These are phyloP conservation scores for Fusarium incarnatum DNA, from an alignment of 2,329 filamentous ascomycete genomes.

Conservation along the genomic window DNA sequence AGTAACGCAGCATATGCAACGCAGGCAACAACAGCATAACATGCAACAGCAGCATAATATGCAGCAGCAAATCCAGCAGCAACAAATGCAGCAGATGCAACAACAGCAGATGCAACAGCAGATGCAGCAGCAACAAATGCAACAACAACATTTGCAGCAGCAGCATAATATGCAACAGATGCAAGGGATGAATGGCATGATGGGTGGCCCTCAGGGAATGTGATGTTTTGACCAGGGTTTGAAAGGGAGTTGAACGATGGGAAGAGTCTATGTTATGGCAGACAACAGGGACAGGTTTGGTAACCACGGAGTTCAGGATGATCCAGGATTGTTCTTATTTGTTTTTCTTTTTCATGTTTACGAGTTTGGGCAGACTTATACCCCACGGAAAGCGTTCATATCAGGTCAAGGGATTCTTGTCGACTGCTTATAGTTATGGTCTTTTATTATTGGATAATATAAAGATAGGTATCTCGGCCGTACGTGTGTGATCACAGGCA, in stretches of 20 bases:
- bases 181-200: constrained; percentile 58
- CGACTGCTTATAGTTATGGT: constrained; percentile 16
- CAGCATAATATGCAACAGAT: constrained; percentile 47
- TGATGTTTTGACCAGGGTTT: constrained; percentile 41
- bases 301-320: constrained; percentile 38
- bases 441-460: constrained; percentile 30
- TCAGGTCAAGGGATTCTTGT: constrained; percentile 36
- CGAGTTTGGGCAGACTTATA: constrained; percentile 48
- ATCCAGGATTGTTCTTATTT: constrained; percentile 22
- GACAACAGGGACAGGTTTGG: constrained; percentile 17
- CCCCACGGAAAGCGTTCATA: constrained; percentile 47
- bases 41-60: constrained; percentile 49
- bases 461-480: constrained; percentile 4
- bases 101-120: constrained; percentile 47
- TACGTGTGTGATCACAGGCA: constrained; percentile 4
- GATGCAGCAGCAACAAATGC: constrained; percentile 47
- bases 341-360: constrained; percentile 22
- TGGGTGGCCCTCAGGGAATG: constrained; percentile 63
- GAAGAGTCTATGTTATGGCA: constrained; percentile 22
- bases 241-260: constrained; percentile 3
- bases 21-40: constrained; percentile 44
- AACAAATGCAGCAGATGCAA: constrained; percentile 50
- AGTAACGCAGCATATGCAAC: constrained; percentile 48
- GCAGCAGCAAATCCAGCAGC: constrained; percentile 43
- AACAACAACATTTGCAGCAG: constrained; percentile 41